A percentile compares a stretch with the other conserved stretches of the same genome.
Evolutionary conservation across 164 flowering plant species (phyloP).

Genomic region (Liriodendron chinense): DNA sequence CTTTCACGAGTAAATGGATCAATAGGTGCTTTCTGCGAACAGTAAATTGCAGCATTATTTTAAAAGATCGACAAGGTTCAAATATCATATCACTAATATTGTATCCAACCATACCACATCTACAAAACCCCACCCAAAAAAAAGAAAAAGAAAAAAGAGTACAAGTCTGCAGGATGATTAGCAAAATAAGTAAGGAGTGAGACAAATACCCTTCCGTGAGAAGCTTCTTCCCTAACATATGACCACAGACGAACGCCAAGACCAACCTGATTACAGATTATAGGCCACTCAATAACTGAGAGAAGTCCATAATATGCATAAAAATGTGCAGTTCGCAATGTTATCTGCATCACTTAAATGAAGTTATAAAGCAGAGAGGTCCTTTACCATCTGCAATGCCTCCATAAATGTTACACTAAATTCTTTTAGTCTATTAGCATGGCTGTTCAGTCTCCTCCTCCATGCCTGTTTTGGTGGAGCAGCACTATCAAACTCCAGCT

Average conservation of each 20-base stretch:
- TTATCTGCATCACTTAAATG: conserved; percentile 6
- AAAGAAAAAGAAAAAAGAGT: neutral
- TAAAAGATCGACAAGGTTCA: neutral
- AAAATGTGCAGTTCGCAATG: neutral
- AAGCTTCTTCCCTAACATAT: conserved; percentile 94
- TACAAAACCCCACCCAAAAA: neutral
- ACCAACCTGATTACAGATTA: conserved; percentile 46
- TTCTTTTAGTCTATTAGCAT: conserved; percentile 84
- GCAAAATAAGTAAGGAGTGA: neutral
- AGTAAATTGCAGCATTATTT: conserved; percentile 3
- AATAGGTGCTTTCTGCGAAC: conserved; percentile 89
- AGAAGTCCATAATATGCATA: neutral
- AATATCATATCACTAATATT: neutral
- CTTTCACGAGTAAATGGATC: conserved; percentile 91
- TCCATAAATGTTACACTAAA: conserved; percentile 90
- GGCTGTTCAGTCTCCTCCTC: conserved; percentile 91
- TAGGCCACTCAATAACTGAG: conserved; percentile 3
- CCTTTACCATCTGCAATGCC: conserved; percentile 78
- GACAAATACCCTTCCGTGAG: conserved; percentile 82
- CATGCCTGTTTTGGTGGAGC: conserved; percentile 93
- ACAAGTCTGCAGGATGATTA: neutral
- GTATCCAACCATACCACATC: neutral
- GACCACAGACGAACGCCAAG: conserved; percentile 93
- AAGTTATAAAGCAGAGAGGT: conserved; percentile 6
- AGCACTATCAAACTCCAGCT: conserved; percentile 93